Conservation (phyloP, 495 filamentous ascomycete species). For the Penicillium canescens region DNA sequence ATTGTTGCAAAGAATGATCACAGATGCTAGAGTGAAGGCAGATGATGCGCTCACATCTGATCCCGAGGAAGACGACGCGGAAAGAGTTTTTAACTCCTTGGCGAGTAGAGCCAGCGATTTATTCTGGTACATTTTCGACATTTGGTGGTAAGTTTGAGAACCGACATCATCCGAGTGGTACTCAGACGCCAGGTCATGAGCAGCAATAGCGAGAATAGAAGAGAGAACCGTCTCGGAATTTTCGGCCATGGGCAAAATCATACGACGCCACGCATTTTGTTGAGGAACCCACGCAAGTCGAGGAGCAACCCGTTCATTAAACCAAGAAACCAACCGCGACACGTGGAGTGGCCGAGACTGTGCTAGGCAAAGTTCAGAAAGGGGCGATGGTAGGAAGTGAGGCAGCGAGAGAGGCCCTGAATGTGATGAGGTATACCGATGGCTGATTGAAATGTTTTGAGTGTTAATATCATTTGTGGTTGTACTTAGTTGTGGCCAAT, state of each 20-base stretch:
- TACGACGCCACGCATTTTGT: constrained; percentile 25
- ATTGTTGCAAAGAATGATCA: constrained; percentile 20
- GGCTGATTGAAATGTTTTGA: neutral
- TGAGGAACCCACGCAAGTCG: constrained; percentile 28
- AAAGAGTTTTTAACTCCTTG: constrained; percentile 13
- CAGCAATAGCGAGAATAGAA: constrained; percentile 27
- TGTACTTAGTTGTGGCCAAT: neutral
- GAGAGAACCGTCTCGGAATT: constrained; percentile 24
- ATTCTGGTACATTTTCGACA: constrained; percentile 17
- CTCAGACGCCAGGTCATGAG: constrained; percentile 22
- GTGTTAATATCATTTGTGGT: neutral
- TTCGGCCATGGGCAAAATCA: constrained; percentile 25
- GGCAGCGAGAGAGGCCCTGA: neutral
- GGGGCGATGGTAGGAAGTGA: neutral
- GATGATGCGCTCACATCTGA: constrained; percentile 1
- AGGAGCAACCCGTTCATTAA: constrained; percentile 20
- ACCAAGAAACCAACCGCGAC: constrained; percentile 19
- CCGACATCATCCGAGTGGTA: constrained; percentile 11
- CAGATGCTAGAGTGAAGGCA: constrained; percentile 13
- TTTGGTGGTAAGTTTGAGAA: constrained; percentile 10
- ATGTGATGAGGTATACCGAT: neutral
- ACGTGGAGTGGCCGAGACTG: constrained; percentile 7
- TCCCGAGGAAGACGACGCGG: neutral
- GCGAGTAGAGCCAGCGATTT: constrained; percentile 15
- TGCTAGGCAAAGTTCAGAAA: constrained; percentile 7